Evolutionary conservation across 805 yeast species (phyloP).

Genomic region (Kodamaea neixiangensis): DNA sequence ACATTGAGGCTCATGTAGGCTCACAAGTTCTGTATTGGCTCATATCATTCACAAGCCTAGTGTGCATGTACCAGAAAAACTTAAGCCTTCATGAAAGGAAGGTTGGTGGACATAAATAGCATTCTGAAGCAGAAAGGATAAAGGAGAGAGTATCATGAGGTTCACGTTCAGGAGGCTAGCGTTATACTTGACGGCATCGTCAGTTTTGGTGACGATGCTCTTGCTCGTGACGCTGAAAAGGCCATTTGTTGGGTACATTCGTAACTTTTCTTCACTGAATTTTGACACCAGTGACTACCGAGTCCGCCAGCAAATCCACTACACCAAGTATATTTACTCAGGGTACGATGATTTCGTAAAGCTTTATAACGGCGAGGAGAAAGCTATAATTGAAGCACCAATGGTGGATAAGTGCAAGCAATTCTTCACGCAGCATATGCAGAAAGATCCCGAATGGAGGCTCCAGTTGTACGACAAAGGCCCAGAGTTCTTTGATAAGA

Average conservation of each 20-base stretch:
- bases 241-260: not conserved
- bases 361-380: conserved; percentile 8
- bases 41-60: not conserved
- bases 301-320: conserved; percentile 20
- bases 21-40: too few relatives aligned
- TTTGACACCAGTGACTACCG: conserved; percentile 4
- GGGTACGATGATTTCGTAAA: conserved; percentile 21
- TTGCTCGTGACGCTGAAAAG: not conserved
- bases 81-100: not conserved
- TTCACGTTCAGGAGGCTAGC: conserved; percentile 3
- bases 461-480: conserved; percentile 15
- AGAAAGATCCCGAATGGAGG: conserved; percentile 24
- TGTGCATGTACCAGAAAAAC: conserved; percentile 2
- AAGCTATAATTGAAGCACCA: conserved; percentile 12
- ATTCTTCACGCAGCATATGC: conserved; percentile 25
- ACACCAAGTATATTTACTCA: conserved; percentile 24
- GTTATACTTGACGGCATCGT: not conserved
- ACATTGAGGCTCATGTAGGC: too few relatives aligned
- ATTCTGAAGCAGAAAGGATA: not conserved
- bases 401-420: conserved; percentile 25
- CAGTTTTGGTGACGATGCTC: conserved; percentile 2
- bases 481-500: conserved; percentile 20
- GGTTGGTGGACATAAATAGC: not conserved
- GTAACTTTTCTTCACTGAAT: not conserved
- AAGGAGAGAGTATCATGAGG: not conserved